Evolutionary conservation across 73 alveolate species (phyloP), one percentile per base, ranked within the genome.

Genomic region (Symbiodinium pilosum): DNA sequence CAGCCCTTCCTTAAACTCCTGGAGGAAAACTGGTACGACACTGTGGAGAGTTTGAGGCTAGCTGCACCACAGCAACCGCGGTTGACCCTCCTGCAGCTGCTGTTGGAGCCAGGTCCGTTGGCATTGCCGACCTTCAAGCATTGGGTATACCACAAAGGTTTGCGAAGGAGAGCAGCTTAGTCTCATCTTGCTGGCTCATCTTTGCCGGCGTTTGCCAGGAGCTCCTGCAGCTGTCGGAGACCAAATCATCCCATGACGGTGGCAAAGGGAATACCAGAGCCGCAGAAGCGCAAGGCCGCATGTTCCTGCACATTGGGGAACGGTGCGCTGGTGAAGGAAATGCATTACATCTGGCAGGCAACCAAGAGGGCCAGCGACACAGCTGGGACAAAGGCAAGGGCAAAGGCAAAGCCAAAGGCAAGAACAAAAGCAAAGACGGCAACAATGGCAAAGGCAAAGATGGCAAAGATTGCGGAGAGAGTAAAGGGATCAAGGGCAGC

Each of bases 171-270:
- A 21, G 20, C 12, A 34, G 94, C 59, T 47, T 47, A 6, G 6
- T 47, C 59, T 47, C 14, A 47, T 47, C 14, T 47, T 9, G 14
- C 59, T 9, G 59, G 14, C 6, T 9, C 14, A 4, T 64, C 43
- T 43, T 43, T 39, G 4, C 87, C n/a, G n/a, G n/a, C n/a, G n/a
- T n/a, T n/a, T n/a, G n/a, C n/a, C n/a, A 89, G 95, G 95, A 89
- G 95, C 87, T 89, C 51, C 56, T 89, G 69, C 95, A 89, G 95
- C 95, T 89, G 36, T 81, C 95, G 51, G 84, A 87, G 64, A 64
- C 47, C 81, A n/a, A 64, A 14, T 59, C 30, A 40, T 21, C 34
- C 54, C 94, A 38, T 32, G 71, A 87, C 32, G 28, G 68, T 69
- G 71, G 73, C 75, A 89, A 89, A 73, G 95, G 95, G 11, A 47